A percentile compares a stretch with the other conserved stretches of the same genome.
These are phyloP conservation scores for Candida yuanshanica DNA, from an alignment of 805 yeast species.

Conservation along the genomic window DNA sequence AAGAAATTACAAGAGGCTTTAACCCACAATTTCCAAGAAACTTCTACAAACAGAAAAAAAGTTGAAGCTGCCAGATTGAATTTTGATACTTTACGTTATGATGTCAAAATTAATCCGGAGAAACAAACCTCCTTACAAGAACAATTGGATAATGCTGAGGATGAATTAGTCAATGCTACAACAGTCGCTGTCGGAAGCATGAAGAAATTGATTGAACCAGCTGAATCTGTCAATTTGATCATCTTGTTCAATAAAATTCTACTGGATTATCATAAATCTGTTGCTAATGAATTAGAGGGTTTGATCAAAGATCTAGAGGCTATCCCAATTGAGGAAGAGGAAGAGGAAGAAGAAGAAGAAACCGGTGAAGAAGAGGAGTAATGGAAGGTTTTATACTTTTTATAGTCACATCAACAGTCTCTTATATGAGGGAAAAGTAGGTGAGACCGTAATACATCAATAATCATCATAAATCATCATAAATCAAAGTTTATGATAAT, in stretches of 20 bases:
- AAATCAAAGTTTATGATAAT: no score
- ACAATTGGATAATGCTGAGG: constrained; percentile 48
- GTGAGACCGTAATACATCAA: no score
- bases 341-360: constrained; percentile 28
- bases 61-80: constrained; percentile 67
- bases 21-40: constrained; percentile 54
- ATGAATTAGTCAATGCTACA: constrained; percentile 74
- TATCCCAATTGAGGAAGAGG: constrained; percentile 40
- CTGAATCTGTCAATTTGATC: constrained; percentile 56
- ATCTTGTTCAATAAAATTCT: constrained; percentile 67
- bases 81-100: constrained; percentile 66
- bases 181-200: constrained; percentile 73
- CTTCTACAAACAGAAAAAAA: constrained; percentile 53
- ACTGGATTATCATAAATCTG: constrained; percentile 53
- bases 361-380: constrained; percentile 10
- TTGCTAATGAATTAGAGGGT: constrained; percentile 41
- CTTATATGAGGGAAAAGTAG: no score
- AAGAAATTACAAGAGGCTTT: constrained; percentile 46
- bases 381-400: not conserved
- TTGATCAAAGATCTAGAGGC: constrained; percentile 40
- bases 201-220: constrained; percentile 66
- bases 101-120: constrained; percentile 30
- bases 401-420: no score
- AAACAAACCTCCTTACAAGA: constrained; percentile 16
- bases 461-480: no score